Evolutionary conservation across 805 yeast species (phyloP), one percentile per base, ranked within the genome.

Genomic region (Myxozyma geophila): DNA sequence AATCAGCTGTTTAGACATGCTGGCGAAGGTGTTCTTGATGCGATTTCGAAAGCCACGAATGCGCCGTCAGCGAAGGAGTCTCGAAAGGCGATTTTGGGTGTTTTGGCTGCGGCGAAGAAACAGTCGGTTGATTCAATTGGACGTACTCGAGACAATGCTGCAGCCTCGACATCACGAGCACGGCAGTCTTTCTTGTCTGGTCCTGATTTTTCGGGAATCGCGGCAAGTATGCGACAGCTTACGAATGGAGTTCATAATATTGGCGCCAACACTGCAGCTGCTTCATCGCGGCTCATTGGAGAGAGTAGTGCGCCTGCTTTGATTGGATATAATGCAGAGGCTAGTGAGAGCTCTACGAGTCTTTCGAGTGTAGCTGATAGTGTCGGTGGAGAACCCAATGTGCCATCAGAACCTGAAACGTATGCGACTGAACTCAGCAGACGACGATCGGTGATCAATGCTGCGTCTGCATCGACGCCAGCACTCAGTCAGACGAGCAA

Each of bases 21-120:
- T 6, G 67, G 67, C 37, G 68, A 65, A 23, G 63, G 63, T 21
- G 58, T 65, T 17, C 54, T 64, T 3, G 68, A 65, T n/a, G 68
- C 67, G n/a, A 55, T 65, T n/a, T 49, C 68, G 8, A 65, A 65
- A 44, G 68, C 68, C 5, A 54, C 67, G 19, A 49, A 50, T 15
- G 62, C 59, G 9, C 9, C 59, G 8, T 21, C 59, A 28, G 61
- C 60, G 7, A 59, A 63, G 33, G 67, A 64, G 37, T 58, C 66
- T 10, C 62, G 67, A 28, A 64, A 61, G 36, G 67, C 67, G 50
- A 62, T 64, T 21, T 19, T 64, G 50, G 56, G 55, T 28, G 67
- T 64, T 2, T 39, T 64, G 41, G 66, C 67, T 1, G 67, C 67
- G 19, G 67, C 67, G 19, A 64, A 64, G 57, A 50, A 54, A n/a